Evolutionary conservation across 2,329 filamentous ascomycete species (phyloP).

Genomic region (Penicillium sp.): DNA sequence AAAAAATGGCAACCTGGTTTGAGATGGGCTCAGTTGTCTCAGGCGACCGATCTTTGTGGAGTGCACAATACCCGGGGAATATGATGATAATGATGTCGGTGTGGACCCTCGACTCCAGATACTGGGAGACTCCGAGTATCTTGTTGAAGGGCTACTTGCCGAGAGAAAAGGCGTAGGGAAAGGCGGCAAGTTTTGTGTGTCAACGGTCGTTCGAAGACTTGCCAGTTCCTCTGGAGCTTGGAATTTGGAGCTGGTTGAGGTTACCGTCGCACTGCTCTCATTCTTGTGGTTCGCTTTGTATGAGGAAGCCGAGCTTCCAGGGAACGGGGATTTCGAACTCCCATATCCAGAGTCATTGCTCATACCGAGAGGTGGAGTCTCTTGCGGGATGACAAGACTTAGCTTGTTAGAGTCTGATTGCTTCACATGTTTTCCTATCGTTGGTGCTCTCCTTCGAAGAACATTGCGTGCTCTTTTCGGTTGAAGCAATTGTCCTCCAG

Average conservation of each 20-base stretch:
- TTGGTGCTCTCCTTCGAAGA: constrained; percentile 42
- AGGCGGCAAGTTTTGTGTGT: constrained; percentile 37
- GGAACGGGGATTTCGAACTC: constrained; percentile 12
- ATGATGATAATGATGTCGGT: constrained; percentile 49
- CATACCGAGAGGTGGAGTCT: constrained; percentile 16
- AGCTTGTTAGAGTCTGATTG: constrained; percentile 26
- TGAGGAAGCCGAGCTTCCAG: constrained; percentile 10
- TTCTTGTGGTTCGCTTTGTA: constrained; percentile 17
- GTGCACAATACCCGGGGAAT: constrained; percentile 46
- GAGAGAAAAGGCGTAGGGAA: constrained; percentile 40
- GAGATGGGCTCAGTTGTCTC: constrained; percentile 36
- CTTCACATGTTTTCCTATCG: constrained; percentile 36
- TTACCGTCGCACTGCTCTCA: constrained; percentile 13
- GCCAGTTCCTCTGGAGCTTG: constrained; percentile 39
- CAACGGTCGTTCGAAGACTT: constrained; percentile 36
- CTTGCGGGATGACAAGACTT: constrained; percentile 33
- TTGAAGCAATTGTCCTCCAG: constrained; percentile 17
- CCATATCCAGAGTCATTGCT: constrained; percentile 13
- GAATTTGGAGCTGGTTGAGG: constrained; percentile 11
- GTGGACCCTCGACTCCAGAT: constrained; percentile 49
- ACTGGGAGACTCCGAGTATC: constrained; percentile 46
- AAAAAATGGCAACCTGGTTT: constrained; percentile 37
- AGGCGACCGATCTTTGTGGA: constrained; percentile 38
- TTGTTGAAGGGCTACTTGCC: constrained; percentile 45
- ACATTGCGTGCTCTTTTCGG: constrained; percentile 37